Base-by-base conservation (phyloP, 495 filamentous ascomycete species). In the Hypoxylon fragiforme region DNA sequence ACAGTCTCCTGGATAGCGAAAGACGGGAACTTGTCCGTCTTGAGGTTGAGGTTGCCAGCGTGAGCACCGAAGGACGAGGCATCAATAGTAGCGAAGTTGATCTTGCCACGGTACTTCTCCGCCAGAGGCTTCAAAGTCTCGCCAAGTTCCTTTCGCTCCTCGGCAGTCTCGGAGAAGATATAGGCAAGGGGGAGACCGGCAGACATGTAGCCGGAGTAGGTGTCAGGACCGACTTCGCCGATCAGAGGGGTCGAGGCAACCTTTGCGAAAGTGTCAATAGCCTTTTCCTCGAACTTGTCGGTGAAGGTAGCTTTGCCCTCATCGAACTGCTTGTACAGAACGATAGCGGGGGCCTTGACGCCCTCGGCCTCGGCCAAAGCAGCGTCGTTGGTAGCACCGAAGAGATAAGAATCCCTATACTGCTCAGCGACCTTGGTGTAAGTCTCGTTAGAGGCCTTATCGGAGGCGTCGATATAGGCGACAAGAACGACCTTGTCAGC, bases 41-140 rank as follows among this genome's bases (percentile, higher is more conserved):
- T 90, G 26, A 99, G 89, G 83, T 99, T 99, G 39, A 99, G 82
- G 81, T 99, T 99, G 62, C 83, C 84, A 54, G 89, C 94, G 76
- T 99, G 94, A 53, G 92, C 90, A 69, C 95, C 95, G 67, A 92
- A 99, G 22, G 90, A 77, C 73, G 89, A 89, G 61, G 94, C 95
- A 68, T 99, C 94, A 65, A 99, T 97, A 60, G 94, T 97, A 54
- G 92, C 94, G 71, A 97, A 91, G 85, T 95, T 97, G 77, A 97
- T 82, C 52, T 80, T 82, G 59, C 92, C 92, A 70, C 87, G 90
- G 73, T 85, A 82, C 70, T 85, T 79, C 70, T 83, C 74, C 42
- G 87, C 87, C 62, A 90, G 65, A 55, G 85, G 73, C 73, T 81
- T 87, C 52, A 85, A 71, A 24, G 65, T 63, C 15, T 85, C 81